Conservation (phyloP, 495 filamentous ascomycete species). For the Cenococcum geophilum region DNA sequence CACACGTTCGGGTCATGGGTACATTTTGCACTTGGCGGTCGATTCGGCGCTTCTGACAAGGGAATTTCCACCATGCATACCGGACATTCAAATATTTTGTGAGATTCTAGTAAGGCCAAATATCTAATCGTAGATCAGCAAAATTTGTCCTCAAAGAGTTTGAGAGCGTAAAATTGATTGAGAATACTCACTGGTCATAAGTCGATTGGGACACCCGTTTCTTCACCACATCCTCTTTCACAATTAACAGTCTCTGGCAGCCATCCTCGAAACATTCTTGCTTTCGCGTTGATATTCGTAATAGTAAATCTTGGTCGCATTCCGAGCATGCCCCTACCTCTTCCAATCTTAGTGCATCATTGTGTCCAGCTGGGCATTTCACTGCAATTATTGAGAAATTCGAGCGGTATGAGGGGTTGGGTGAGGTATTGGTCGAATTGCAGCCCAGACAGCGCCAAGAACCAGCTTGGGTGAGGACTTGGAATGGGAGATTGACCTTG, state of each 20-base stretch:
- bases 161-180: too few relatives aligned
- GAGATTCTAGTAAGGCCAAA: background rate
- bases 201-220: background rate
- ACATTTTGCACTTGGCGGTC: background rate
- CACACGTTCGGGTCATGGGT: constrained; percentile 1
- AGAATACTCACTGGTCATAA: background rate
- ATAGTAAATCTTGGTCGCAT: background rate
- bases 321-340: background rate
- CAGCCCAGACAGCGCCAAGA: constrained; percentile 1
- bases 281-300: background rate
- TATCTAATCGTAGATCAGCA: background rate
- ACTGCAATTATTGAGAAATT: background rate
- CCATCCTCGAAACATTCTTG: background rate
- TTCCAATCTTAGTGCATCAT: background rate
- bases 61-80: background rate
- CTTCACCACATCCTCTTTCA: constrained; percentile 1
- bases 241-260: background rate
- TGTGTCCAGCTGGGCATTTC: background rate
- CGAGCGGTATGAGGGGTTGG: background rate
- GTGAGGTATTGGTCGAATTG: background rate
- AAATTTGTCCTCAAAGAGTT: too few relatives aligned
- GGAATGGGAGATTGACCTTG: constrained; percentile 1
- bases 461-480: constrained; percentile 1
- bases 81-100: background rate
- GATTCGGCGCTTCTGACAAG: background rate